Base-by-base conservation (phyloP, 768 basidiomycete genomes). In the Phanerodontia chrysosporium region DNA sequence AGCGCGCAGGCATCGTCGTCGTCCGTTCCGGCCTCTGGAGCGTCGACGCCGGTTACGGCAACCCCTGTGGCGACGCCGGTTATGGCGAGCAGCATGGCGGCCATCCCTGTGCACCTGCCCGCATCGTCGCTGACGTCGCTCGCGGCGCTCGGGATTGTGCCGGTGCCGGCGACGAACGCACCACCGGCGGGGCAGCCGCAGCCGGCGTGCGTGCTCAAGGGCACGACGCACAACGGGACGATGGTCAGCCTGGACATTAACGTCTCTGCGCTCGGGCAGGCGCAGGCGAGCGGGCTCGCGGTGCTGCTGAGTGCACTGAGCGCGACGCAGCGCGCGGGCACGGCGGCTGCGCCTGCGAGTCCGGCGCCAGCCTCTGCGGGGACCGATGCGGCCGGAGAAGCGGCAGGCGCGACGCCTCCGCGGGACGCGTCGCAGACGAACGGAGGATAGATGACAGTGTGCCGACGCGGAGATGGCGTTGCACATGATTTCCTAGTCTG, bases 241-340 rank as follows among this genome's bases (percentile, higher is more conserved):
- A 84, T 87, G 78, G 71, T 91, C 58, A 87, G 80, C 67, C 73
- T 93, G 55, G 90, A 92, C 62, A 88, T 93, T 67, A 91, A 92
- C 60, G 83, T 91, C 28, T 84, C 85, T 16, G 71, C 86, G 21
- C 75, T 93, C 56, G 86, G 90, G 69, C 78, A 83, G 18, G 75
- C 82, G n/a, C 90, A 92, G 66, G 86, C 89, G 84, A 88, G 80
- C 67, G 88, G 89, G 14, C 65, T 91, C 63, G 87, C 87, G 21
- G 74, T 86, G 62, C 75, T 92, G 12, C 70, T 92, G 61, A 90
- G 89, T 70, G 83, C 86, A 2, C 70, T 91, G 62, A 85, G 53
- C 12, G 29, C 29, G 1, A 32, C 30, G n/a, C n/a, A n/a, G n/a
- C n/a, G n/a, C 4, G 48, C 57, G 25, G 9, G 32, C 44, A 45